Evolutionary conservation across 306 rosid genomes (phyloP).

Genomic region (Ceratonia siliqua): DNA sequence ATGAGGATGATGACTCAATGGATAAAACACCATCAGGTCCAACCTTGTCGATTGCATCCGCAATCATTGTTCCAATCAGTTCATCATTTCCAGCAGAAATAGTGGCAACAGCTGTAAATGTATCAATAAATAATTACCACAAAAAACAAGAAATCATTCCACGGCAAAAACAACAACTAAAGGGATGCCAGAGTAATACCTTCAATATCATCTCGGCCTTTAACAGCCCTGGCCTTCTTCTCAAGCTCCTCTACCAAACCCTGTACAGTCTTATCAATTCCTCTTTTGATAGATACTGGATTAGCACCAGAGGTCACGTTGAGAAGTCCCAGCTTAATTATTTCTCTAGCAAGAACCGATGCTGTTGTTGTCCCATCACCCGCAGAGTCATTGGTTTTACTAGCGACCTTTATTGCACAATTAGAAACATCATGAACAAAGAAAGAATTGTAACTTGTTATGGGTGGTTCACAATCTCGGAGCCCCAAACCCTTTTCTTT

Average conservation of each 20-base stretch:
- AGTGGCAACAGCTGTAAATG: conserved; percentile 72
- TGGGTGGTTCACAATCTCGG: no score
- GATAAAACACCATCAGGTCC: conserved; percentile 99
- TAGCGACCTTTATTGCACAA: conserved; percentile 70
- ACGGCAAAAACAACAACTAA: background rate
- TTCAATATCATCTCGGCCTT: conserved; percentile 89
- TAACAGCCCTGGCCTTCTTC: conserved; percentile 81
- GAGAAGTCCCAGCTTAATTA: conserved; percentile 91
- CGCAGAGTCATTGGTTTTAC: conserved; percentile 96
- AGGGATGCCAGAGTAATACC: conserved; percentile 44
- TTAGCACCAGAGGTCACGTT: conserved; percentile 97
- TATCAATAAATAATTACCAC: background rate
- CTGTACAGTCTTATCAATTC: conserved; percentile 85
- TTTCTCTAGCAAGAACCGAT: conserved; percentile 86
- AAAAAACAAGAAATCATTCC: background rate
- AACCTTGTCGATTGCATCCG: conserved; percentile 93
- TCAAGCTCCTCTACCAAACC: conserved; percentile 79
- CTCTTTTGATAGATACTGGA: conserved; percentile 90
- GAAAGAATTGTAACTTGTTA: no score
- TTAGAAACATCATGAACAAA: background rate
- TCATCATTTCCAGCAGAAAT: conserved; percentile 99
- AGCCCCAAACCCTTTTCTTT: no score
- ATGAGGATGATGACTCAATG: conserved; percentile 94
- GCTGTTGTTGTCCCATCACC: conserved; percentile 99
- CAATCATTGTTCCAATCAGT: conserved; percentile 84